Base-by-base conservation (phyloP, 108 stramenopile genomes). In the Aureococcus anophagefferens region DNA sequence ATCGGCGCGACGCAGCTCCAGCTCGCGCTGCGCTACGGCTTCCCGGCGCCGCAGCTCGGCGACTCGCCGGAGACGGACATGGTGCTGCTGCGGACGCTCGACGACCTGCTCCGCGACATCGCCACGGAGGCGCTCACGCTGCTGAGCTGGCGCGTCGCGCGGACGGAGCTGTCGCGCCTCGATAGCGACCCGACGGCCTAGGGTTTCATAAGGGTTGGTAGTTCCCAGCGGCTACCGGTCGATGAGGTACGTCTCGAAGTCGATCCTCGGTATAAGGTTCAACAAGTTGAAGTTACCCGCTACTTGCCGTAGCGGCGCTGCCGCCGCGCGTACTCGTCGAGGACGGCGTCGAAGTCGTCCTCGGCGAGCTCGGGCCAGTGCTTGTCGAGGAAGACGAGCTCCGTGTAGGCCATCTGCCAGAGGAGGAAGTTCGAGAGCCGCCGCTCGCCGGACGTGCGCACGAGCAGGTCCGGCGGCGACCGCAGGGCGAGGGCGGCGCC, bases 371-470 rank as follows among this genome's bases (percentile, higher is more conserved):
- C 64, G n/a, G 98, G 98, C 98, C 98, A 99, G 9, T 76, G 77
- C 72, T 93, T 94, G 46, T 92, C 81, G 31, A 96, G 59, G 74
- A 99, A 99, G 76, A 95, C 92, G 30, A 97, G 67, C 81, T 99
- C 96, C 7, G 94, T 84, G 71, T 97, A 95, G 21, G 96, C 96
- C 35, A 87, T 63, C 72, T 99, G 94, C 90, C 91, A 97, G 28
- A 98, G 76, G 32, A 96, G 81, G 78, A 95, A 97, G 81, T 96
- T 96, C 72, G 89, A 91, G 30, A 96, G 74, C 30, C 98, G 85
- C 33, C 82, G 70, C 87, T 99, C 98, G 1, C 98, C 98, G 31
- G 89, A 90, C 0, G 98, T 99, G 30, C 98, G 86, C 30, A 99
- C 89, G 51, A 99, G 69, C 0, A 97, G 67, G 62, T 99, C 96